phyloP scores from a whole-genome alignment of 192 early-diverging fungal species.

The Lobosporangium transversale region DNA sequence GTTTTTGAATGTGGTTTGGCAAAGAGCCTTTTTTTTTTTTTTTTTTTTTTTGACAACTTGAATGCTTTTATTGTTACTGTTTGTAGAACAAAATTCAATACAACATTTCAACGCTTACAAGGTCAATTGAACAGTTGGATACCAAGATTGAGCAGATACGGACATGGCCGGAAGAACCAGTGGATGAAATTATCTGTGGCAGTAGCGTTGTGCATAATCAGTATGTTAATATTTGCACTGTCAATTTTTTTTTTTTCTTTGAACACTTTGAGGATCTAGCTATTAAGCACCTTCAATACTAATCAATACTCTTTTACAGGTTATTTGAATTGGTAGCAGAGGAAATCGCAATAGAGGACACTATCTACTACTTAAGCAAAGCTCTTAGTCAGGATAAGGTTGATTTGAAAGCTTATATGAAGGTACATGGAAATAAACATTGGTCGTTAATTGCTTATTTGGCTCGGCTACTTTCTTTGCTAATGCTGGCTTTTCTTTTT shows the following conservation, averaged over 20 bases:
- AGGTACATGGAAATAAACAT: slow-evolving; percentile 52
- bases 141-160: slow-evolving; percentile 60
- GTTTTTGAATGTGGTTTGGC: too few species aligned
- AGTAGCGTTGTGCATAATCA: slow-evolving; percentile 75
- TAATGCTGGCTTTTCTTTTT: too few species aligned
- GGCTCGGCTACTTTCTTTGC: not conserved
- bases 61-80: not conserved
- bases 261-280: too few species aligned
- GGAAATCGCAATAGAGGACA: slow-evolving; percentile 90
- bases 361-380: slow-evolving; percentile 82
- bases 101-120: slow-evolving; percentile 73
- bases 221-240: slow-evolving; percentile 49
- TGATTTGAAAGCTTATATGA: slow-evolving; percentile 79
- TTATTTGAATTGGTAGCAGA: slow-evolving; percentile 89
- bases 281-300: too few species aligned
- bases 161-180: slow-evolving; percentile 66
- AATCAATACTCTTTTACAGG: too few species aligned
- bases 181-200: slow-evolving; percentile 71
- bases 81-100: slow-evolving; percentile 66
- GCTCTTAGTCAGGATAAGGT: slow-evolving; percentile 83
- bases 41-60: not conserved
- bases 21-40: too few species aligned
- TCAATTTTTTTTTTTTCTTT: too few species aligned
- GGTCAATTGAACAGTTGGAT: slow-evolving; percentile 68
- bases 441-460: not conserved